Percentiles rank a stretch among this genome's conserved stretches.
Evolutionary conservation across 257 asterid species (phyloP).

Genomic region (Jasminum sambac): DNA sequence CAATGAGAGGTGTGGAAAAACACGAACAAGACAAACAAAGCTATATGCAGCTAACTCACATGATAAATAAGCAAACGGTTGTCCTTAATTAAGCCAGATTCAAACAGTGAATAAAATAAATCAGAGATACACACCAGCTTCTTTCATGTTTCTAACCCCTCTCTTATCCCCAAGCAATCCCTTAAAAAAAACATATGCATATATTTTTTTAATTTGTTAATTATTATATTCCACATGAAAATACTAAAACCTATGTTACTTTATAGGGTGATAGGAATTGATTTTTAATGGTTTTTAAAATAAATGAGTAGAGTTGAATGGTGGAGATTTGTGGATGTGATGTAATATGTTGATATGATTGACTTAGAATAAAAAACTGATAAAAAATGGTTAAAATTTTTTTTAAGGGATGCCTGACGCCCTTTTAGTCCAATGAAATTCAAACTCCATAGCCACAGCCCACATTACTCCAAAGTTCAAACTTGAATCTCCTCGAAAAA

Average conservation of each 20-base stretch:
- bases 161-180: conserved; percentile 45
- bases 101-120: conserved; percentile 38
- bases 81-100: conserved; percentile 31
- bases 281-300: too few species aligned
- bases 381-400: too few species aligned
- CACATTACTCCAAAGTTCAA: too few species aligned
- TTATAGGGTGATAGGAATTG: too few species aligned
- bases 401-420: too few species aligned
- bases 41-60: neutral
- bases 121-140: conserved; percentile 20
- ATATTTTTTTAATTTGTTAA: too few species aligned
- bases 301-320: too few species aligned
- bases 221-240: neutral
- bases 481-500: conserved; percentile 43
- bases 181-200: too few species aligned
- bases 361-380: too few species aligned
- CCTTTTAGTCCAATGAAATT: conserved; percentile 35
- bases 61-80: conserved; percentile 11
- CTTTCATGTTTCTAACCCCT: conserved; percentile 2
- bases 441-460: conserved; percentile 39
- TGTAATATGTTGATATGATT: too few species aligned
- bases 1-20: neutral
- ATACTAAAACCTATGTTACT: neutral
- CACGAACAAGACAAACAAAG: conserved; percentile 19
- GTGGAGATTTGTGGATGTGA: too few species aligned